Base-by-base conservation (phyloP, 345 rosid species). In the Populus davidiana region DNA sequence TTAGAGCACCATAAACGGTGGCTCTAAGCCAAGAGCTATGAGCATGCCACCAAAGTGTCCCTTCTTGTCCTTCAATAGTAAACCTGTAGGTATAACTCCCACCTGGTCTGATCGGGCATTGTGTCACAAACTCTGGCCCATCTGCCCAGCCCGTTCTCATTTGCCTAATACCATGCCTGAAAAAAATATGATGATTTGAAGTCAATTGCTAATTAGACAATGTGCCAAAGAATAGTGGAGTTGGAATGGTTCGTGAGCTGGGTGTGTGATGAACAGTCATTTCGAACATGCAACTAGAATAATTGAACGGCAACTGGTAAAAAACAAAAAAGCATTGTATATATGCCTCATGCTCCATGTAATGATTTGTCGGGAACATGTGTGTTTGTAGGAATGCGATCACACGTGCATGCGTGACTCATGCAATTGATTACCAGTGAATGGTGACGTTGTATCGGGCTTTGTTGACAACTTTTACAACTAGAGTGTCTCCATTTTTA, bases 41-140 rank as follows among this genome's bases (percentile, higher is more conserved):
- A 64, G 98, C 98, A 72, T 95, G 99, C 99, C 99, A 95, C 99
- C 99, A 95, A 17, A 95, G 52, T 1, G 99, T 95, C n/a, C 99
- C 99, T 80, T 86, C 93, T 83, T 95, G 98, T 2, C 94, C 97
- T 81, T 91, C 84, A 77, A 95, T 83, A 2, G 94, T 95, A 52
- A 93, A 95, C 81, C 94, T 88, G 83, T 95, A 93, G 0, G 92
- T 91, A 86, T 88, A 95, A 70, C 90, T 95, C 6, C 86, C 78
- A 65, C 96, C 98, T 1, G 99, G 99, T 81, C 94, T 85, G 67
- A 95, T 92, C 5, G 99, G 99, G 43, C 99, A 95, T 68, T 95
- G 99, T 2, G 99, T 95, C 78, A 95, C 92, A 25, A 89, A 92
- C 77, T 93, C 99, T 0, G 99, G 98, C 49, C 99, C 99, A 73